phyloP scores from a whole-genome alignment of 2,329 filamentous ascomycete species.

The Clarireedia homoeocarpa region DNA sequence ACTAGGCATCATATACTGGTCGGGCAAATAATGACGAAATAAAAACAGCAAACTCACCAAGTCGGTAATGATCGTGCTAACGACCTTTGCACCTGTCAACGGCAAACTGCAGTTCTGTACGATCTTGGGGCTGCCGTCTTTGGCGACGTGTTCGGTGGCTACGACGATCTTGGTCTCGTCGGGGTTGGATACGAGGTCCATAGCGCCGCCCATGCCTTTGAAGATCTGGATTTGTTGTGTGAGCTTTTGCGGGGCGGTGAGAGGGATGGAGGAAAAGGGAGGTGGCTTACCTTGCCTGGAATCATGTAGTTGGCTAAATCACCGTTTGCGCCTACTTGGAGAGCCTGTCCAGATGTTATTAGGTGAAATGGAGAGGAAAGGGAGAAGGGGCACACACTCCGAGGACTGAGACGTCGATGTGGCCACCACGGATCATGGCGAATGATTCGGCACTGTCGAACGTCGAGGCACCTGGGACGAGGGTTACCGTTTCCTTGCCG shows the following conservation, averaged over 20 bases:
- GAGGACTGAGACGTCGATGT: constrained; percentile 75
- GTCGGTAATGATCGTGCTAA: constrained; percentile 67
- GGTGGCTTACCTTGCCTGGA: constrained; percentile 61
- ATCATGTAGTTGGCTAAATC: constrained; percentile 88
- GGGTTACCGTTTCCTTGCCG: constrained; percentile 78
- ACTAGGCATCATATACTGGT: not conserved
- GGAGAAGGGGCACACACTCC: constrained; percentile 33
- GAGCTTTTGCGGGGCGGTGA: not conserved
- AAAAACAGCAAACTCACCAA: constrained; percentile 42
- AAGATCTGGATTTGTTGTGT: constrained; percentile 32
- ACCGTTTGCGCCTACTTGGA: constrained; percentile 66
- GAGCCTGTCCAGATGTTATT: constrained; percentile 18
- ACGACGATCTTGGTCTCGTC: constrained; percentile 65
- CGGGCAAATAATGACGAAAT: not conserved
- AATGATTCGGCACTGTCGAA: constrained; percentile 80
- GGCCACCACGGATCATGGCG: constrained; percentile 77
- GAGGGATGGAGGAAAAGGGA: not conserved
- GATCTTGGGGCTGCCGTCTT: constrained; percentile 59
- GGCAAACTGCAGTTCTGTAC: constrained; percentile 57
- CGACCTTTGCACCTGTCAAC: constrained; percentile 55
- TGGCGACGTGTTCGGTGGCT: constrained; percentile 60
- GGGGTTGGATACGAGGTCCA: constrained; percentile 65
- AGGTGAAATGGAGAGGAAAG: not conserved
- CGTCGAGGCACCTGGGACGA: constrained; percentile 64
- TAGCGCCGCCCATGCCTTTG: constrained; percentile 78